phyloP scores from a whole-genome alignment of 2,329 filamentous ascomycete species.

The Chaetoscypha palmicola region DNA sequence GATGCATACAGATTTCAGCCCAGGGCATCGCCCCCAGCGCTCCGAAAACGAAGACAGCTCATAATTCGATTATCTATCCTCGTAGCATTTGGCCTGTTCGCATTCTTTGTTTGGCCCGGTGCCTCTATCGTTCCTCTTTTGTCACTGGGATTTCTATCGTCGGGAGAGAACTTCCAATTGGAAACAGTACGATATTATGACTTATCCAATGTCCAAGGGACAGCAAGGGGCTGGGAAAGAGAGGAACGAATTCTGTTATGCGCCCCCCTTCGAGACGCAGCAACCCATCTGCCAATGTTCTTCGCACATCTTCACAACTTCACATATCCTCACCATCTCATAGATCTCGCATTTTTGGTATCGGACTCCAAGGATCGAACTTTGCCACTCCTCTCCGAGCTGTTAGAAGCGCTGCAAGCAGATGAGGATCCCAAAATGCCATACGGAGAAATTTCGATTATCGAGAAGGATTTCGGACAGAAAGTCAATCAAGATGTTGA shows the following conservation, averaged over 20 bases:
- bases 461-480: constrained; percentile 98
- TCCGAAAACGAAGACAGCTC: constrained; percentile 66
- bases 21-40: constrained; percentile 62
- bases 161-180: constrained; percentile 65
- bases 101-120: constrained; percentile 69
- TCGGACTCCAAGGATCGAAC: constrained; percentile 96
- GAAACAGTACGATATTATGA: constrained; percentile 98
- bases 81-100: constrained; percentile 51
- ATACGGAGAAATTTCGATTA: constrained; percentile 94
- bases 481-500: constrained; percentile 97
- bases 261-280: constrained; percentile 87
- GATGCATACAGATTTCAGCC: constrained; percentile 65
- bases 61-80: constrained; percentile 59
- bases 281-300: constrained; percentile 92
- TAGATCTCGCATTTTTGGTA: constrained; percentile 93
- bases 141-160: constrained; percentile 64
- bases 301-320: constrained; percentile 96
- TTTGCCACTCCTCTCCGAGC: constrained; percentile 64
- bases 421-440: constrained; percentile 72
- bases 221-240: constrained; percentile 87
- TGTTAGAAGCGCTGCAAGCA: constrained; percentile 72
- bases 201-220: constrained; percentile 82
- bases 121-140: constrained; percentile 53
- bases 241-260: constrained; percentile 94
- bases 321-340: constrained; percentile 93